Conservation (phyloP, 2,329 filamentous ascomycete species). For the Scedosporium dehoogii region DNA sequence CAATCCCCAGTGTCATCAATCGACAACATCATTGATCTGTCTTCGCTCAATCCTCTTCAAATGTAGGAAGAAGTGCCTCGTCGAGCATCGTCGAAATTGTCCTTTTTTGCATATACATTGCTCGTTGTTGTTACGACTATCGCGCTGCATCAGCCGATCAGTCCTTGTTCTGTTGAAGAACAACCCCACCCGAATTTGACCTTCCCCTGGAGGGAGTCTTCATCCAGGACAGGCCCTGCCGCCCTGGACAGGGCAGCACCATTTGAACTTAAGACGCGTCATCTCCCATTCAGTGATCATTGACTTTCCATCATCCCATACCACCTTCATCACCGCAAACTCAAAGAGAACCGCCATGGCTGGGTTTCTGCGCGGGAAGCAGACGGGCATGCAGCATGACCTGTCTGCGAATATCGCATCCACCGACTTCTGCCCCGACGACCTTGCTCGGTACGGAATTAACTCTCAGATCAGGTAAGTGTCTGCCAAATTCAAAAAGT, state of each 20-base stretch:
- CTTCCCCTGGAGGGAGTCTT: no score
- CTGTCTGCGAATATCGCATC: conserved; percentile 72
- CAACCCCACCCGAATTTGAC: no score
- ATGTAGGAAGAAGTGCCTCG: no score
- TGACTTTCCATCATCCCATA: background rate
- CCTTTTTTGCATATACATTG: no score
- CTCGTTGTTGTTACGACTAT: no score
- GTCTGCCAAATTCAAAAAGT: background rate
- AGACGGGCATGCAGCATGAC: conserved; percentile 86
- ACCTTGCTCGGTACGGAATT: conserved; percentile 74
- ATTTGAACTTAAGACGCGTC: background rate
- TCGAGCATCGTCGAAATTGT: no score
- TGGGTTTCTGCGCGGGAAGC: conserved; percentile 81
- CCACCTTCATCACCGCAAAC: background rate
- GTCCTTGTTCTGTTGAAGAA: no score
- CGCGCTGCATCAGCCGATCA: no score
- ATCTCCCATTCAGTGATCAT: background rate
- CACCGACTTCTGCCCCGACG: conserved; percentile 72
- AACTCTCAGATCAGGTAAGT: conserved; percentile 60
- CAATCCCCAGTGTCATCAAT: no score
- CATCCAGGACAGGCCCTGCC: no score
- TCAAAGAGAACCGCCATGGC: conserved; percentile 50
- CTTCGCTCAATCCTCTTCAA: no score
- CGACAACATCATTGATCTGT: no score
- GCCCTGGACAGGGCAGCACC: background rate